Base-by-base conservation (phyloP, 768 basidiomycete genomes). In the Boletus barrowsii region DNA sequence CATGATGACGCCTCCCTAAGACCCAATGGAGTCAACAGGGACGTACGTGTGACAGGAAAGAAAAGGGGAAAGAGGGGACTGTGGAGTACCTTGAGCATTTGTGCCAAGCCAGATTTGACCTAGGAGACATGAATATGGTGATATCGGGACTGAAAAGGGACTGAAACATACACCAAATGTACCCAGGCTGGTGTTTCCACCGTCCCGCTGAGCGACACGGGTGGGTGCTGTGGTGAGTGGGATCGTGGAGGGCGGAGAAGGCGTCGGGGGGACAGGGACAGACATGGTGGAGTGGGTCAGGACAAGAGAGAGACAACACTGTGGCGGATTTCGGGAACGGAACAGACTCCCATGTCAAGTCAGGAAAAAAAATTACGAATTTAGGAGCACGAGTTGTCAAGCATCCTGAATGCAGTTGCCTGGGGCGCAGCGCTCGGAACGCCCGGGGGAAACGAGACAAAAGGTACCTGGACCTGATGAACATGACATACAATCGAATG, bases 51-150 rank as follows among this genome's bases (percentile, higher is more conserved):
- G 24, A 33, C 7, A 51, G 41, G 46, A 52, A 51, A 40, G 13
- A 36, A 15, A 42, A 49, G 29, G 6, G 2, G 44, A 18, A 17
- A 51, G 15, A 14, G 29, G 17, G 14, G 33, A 6, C 26, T 20
- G 51, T 53, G 50, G 41, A 58, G 49, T 62, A 87, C 90, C 82
- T 97, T 97, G 65, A 97, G 78, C 95, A 98, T 97, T 79, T 97
- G 93, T 4, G 95, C 93, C 43, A 98, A 78, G 55, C 93, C 94
- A 22, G 90, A 90, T 73, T 95, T 95, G 65, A 95, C 93, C 89
- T 91, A 59, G 4, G 46, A 54, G 53, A 54, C 8, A 43, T 62
- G 54, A 57, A 44, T 0, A 17, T 0, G 40, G 29, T 5, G 20
- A 15, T 13, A 22, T 22, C 22, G 20, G 13, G 26, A 0, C 7